Evolutionary conservation across 768 basidiomycete species (phyloP).

Genomic region (Rhodotorula toruloides): DNA sequence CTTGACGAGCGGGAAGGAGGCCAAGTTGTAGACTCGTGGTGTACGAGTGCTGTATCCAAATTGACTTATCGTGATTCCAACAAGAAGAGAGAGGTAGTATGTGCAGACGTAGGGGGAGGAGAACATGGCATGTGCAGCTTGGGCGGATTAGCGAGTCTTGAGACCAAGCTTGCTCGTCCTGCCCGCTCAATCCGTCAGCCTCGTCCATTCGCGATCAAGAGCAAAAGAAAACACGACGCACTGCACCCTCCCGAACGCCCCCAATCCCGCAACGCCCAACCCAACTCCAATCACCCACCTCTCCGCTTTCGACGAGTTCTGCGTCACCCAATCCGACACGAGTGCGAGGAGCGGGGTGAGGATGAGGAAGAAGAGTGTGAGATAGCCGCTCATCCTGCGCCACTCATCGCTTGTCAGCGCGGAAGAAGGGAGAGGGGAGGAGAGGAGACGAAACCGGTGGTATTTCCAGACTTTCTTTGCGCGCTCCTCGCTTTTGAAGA

Average conservation of each 20-base stretch:
- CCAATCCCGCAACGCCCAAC: constrained; percentile 9
- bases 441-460: constrained; percentile 25
- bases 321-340: constrained; percentile 28
- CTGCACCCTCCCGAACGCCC: constrained; percentile 12
- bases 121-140: no score
- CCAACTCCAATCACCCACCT: constrained; percentile 12
- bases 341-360: constrained; percentile 33
- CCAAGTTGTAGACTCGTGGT: constrained; percentile 17
- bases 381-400: constrained; percentile 32
- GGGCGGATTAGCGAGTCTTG: not conserved
- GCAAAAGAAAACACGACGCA: not conserved
- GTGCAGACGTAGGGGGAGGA: no score
- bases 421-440: no score
- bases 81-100: no score
- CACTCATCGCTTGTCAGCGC: not conserved
- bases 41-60: not conserved
- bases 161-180: constrained; percentile 34
- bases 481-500: constrained; percentile 24
- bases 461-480: constrained; percentile 39
- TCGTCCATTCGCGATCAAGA: not conserved
- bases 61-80: not conserved
- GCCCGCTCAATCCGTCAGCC: not conserved
- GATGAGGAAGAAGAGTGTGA: constrained; percentile 30
- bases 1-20: not conserved
- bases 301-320: constrained; percentile 16